Percentiles rank a stretch among this genome's conserved stretches.
phyloP scores from a whole-genome alignment of 305 asterid genomes.

The Fraxinus floribunda region DNA sequence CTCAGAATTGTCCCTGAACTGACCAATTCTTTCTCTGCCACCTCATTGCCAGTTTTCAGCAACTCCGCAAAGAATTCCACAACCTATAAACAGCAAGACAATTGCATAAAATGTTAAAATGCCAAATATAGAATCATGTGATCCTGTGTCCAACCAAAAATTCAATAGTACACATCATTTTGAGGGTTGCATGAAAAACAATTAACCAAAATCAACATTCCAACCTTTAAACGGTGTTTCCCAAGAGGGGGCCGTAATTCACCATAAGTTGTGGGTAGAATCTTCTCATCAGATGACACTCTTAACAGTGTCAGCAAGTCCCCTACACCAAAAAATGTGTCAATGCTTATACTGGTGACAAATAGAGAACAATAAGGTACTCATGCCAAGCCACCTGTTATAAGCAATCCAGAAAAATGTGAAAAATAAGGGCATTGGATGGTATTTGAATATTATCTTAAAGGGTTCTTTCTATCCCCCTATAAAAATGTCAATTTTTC shows the following conservation, averaged over 20 bases:
- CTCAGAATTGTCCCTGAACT: slow-evolving; percentile 80
- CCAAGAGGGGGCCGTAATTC: slow-evolving; percentile 96
- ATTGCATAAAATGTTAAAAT: slow-evolving; percentile 6
- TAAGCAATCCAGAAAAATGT: neutral
- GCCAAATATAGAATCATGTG: neutral
- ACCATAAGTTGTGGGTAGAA: slow-evolving; percentile 81
- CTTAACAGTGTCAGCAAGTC: slow-evolving; percentile 74
- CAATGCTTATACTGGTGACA: slow-evolving; percentile 13
- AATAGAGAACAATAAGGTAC: slow-evolving; percentile 4
- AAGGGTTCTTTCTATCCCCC: neutral
- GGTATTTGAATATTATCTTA: neutral
- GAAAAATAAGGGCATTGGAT: neutral
- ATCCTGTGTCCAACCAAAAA: neutral
- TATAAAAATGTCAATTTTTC: neutral
- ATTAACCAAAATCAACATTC: slow-evolving; percentile 17
- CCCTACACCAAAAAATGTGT: slow-evolving; percentile 46
- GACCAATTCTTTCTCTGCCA: slow-evolving; percentile 81
- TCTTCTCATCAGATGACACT: slow-evolving; percentile 74
- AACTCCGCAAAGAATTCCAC: slow-evolving; percentile 93
- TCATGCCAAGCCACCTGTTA: neutral
- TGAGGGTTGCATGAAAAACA: neutral
- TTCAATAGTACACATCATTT: slow-evolving; percentile 9
- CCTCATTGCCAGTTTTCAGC: slow-evolving; percentile 82
- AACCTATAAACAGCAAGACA: slow-evolving; percentile 46
- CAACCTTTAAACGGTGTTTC: slow-evolving; percentile 87